Evolutionary conservation across 768 basidiomycete genomes (phyloP).

Genomic region (Tricholoma flavovirens): DNA sequence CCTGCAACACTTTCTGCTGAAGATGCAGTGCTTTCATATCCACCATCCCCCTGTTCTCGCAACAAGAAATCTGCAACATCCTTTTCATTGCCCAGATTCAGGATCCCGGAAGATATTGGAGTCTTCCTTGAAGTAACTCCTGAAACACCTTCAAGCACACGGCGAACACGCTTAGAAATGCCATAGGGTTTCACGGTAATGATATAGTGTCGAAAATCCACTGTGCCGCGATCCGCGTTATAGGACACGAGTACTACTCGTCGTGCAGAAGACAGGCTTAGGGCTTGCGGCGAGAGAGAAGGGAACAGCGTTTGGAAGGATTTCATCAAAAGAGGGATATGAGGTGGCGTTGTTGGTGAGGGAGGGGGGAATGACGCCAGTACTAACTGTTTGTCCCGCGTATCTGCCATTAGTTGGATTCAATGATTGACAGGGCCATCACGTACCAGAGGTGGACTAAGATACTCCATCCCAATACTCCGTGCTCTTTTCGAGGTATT

Average conservation of each 20-base stretch:
- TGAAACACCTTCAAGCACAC: conserved; percentile 64
- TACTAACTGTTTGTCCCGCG: conserved; percentile 58
- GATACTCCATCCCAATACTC: conserved; percentile 83
- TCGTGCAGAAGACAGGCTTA: conserved; percentile 83
- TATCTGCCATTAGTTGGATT: background rate
- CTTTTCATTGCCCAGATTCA: conserved; percentile 84
- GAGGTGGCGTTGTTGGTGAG: conserved; percentile 69
- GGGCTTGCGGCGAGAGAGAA: conserved; percentile 75
- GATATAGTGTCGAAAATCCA: conserved; percentile 92
- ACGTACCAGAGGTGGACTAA: conserved; percentile 85
- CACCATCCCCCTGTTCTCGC: conserved; percentile 60
- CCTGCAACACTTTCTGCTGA: conserved; percentile 78
- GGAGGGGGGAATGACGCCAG: conserved; percentile 81
- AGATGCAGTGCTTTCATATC: conserved; percentile 80
- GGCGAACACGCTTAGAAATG: conserved; percentile 85
- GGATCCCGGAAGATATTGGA: conserved; percentile 36
- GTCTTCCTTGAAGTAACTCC: conserved; percentile 17
- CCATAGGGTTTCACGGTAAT: conserved; percentile 96
- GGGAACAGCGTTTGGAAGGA: conserved; percentile 96
- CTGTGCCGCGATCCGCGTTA: conserved; percentile 75
- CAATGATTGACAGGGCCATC: background rate
- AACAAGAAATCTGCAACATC: conserved; percentile 96
- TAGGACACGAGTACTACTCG: conserved; percentile 92
- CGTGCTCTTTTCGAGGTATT: conserved; percentile 60
- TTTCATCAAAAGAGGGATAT: conserved; percentile 89